Conservation (phyloP, 1,139 yeast genomes). For the Candida sanyaensis region DNA sequence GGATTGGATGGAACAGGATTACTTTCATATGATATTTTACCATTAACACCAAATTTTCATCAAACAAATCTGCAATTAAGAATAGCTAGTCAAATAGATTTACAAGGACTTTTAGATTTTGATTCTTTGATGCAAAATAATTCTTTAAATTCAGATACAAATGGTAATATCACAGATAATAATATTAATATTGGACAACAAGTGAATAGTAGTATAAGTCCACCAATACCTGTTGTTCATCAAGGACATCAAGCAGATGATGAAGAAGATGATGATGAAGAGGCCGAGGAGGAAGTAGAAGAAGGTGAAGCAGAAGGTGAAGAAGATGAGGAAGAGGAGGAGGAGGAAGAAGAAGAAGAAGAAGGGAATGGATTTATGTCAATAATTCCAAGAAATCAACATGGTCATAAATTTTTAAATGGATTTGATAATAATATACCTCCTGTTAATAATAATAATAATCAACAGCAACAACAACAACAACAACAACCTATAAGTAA, state of each 20-base stretch:
- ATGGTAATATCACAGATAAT: no score
- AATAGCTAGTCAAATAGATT: slow-evolving; percentile 12
- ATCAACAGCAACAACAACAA: no score
- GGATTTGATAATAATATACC: background rate
- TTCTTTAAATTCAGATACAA: background rate
- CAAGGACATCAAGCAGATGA: slow-evolving; percentile 15
- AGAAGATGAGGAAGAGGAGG: slow-evolving; percentile 13
- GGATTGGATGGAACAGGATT: background rate
- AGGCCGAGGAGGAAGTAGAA: slow-evolving; percentile 14
- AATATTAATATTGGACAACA: no score
- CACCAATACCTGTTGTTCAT: background rate
- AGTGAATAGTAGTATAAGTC: background rate
- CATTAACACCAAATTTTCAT: slow-evolving; percentile 2
- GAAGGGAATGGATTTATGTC: slow-evolving; percentile 14
- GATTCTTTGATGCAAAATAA: background rate
- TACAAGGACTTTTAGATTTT: slow-evolving; percentile 14
- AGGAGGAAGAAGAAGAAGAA: slow-evolving; percentile 13
- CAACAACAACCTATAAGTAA: no score
- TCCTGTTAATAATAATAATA: no score
- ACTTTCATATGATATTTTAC: background rate
- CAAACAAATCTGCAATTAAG: slow-evolving; percentile 9
- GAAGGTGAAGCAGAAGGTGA: slow-evolving; percentile 13
- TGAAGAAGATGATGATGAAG: slow-evolving; percentile 11
- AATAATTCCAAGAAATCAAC: slow-evolving; percentile 20
- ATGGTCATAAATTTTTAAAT: slow-evolving; percentile 16